Evolutionary conservation across 257 asterid species (phyloP), one percentile per base, ranked within the genome.

Genomic region (Schizonepeta tenuifolia): DNA sequence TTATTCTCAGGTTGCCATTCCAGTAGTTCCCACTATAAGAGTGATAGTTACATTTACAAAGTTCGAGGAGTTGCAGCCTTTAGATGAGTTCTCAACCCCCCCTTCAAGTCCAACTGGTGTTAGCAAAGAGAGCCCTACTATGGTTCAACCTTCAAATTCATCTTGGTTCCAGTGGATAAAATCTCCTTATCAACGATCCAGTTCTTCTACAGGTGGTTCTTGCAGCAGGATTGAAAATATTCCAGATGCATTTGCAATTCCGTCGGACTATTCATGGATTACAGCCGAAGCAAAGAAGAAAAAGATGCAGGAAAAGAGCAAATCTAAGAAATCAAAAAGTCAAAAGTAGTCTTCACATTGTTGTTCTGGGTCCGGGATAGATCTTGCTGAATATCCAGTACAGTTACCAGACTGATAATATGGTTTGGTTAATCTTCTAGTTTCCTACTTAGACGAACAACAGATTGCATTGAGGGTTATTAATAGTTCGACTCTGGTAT

Each of bases 101-200:
- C 98, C 98, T 55, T 84, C 97, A 15, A 90, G 97, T 28, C 97
- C 97, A 68, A 78, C 86, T 28, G 76, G 80, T 22, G 75, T 80
- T 6, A 81, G 78, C 73, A 81, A 51, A 71, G 97, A 89, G 70
- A 89, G 88, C 84, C 84, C 96, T 5, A 15, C 81, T 9, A 71
- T 75, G 68, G 13, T 20, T 41, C 89, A 80, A 74, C 14, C 96
- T 13, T 80, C 96, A 7, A 83, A 72, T 73, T 81, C 97, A 6
- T 91, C 99, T 24, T 91, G 99, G 97, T 91, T 94, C 83, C 97
- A 89, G 79, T 94, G 97, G 97, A 87, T 89, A 71, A 94, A 91
- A 83, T 69, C 93, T 73, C 90, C 97, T 0, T 91, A 91, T 75
- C 89, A 78, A 71, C 90, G 85, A 2, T 69, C 95, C 41, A 43